Conservation (phyloP, 2,329 filamentous ascomycete genomes). For the Colletotrichum horii region DNA sequence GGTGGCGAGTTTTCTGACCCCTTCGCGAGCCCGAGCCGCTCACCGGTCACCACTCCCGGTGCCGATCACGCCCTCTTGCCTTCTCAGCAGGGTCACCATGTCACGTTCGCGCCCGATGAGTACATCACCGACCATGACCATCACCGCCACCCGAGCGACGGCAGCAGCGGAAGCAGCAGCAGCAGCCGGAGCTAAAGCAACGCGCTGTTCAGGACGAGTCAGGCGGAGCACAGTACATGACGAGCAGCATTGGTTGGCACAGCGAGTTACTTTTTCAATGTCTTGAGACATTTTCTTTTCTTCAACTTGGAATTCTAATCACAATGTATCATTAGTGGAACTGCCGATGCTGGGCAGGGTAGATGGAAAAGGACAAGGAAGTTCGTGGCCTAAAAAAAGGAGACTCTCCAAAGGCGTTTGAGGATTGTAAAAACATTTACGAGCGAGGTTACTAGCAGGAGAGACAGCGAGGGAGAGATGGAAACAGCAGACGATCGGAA, state of each 20-base stretch:
- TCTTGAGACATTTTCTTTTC: background rate
- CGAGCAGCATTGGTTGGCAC: background rate
- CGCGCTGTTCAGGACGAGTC: background rate
- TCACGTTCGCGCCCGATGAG: constrained; percentile 1
- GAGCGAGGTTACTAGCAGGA: background rate
- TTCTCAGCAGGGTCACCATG: background rate
- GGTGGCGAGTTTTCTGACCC: constrained; percentile 1
- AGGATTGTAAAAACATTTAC: background rate
- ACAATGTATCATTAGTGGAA: background rate
- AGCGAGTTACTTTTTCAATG: background rate
- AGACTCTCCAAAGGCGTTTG: background rate
- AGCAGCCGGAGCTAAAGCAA: background rate
- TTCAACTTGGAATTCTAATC: background rate
- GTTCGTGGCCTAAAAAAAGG: background rate
- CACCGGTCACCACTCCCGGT: background rate
- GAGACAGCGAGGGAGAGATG: background rate
- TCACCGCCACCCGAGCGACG: background rate
- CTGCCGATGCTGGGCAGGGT: background rate
- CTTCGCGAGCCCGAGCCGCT: constrained; percentile 8
- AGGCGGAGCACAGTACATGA: background rate
- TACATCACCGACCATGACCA: background rate
- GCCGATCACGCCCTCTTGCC: background rate
- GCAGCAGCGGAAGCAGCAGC: background rate
- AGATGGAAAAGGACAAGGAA: background rate
- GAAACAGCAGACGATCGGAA: background rate